Evolutionary conservation across 2,329 filamentous ascomycete genomes (phyloP).

Genomic region (Hypoxylon sp.): DNA sequence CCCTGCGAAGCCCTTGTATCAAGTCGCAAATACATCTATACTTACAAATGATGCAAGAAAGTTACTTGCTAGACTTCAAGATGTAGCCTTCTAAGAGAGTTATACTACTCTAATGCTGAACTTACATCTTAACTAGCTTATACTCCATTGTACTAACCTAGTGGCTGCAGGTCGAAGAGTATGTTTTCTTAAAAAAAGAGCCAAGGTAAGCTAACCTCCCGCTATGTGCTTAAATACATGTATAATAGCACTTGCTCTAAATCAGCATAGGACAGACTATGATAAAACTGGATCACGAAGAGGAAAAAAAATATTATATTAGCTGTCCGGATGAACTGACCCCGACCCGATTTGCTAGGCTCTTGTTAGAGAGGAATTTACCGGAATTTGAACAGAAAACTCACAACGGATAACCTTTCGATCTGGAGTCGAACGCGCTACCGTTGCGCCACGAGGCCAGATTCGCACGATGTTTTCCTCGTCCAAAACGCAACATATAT

Average conservation of each 20-base stretch:
- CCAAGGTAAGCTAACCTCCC: neutral
- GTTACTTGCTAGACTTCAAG: too few species aligned
- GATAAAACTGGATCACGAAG: neutral
- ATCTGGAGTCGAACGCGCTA: slow-evolving; percentile 21
- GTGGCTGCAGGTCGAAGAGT: too few species aligned
- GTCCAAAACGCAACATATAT: neutral
- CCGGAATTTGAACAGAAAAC: neutral
- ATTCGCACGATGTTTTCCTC: neutral
- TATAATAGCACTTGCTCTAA: neutral
- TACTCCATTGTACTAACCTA: too few species aligned
- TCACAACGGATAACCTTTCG: slow-evolving; percentile 22
- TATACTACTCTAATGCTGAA: too few species aligned
- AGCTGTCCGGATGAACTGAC: neutral
- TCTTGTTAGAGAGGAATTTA: slow-evolving; percentile 2
- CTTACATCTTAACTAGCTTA: too few species aligned
- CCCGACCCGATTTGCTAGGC: slow-evolving; percentile 5
- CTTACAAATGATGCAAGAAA: too few species aligned
- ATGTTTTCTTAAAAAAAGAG: too few species aligned
- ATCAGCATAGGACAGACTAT: neutral
- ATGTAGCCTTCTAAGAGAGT: too few species aligned
- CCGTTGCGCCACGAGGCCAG: slow-evolving; percentile 19
- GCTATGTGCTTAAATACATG: neutral
- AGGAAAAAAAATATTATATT: neutral
- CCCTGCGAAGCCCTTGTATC: too few species aligned
- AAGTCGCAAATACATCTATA: too few species aligned